phyloP scores from a whole-genome alignment of 2,329 filamentous ascomycete species.

The Drechslerella stenobrocha region DNA sequence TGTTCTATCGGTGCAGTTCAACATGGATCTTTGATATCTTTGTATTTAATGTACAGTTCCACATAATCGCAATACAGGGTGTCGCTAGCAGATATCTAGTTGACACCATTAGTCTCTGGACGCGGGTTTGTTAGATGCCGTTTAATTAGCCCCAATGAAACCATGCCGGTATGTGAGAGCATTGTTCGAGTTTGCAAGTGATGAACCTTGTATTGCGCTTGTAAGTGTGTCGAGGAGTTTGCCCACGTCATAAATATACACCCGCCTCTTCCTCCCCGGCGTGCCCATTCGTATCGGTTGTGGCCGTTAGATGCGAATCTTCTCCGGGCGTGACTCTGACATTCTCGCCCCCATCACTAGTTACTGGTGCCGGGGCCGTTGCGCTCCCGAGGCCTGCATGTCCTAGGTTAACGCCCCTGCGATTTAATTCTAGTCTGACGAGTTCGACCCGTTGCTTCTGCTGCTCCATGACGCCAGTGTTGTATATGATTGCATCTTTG shows the following conservation, averaged over 20 bases:
- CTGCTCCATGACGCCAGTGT: constrained; percentile 37
- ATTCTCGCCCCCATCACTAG: neutral
- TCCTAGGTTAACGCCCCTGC: constrained; percentile 32
- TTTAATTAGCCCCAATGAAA: too few relatives aligned
- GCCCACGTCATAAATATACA: constrained; percentile 28
- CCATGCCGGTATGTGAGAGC: too few relatives aligned
- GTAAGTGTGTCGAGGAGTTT: too few relatives aligned
- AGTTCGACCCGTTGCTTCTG: constrained; percentile 28
- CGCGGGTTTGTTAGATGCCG: too few relatives aligned
- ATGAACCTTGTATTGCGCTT: too few relatives aligned
- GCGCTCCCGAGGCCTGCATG: constrained; percentile 18
- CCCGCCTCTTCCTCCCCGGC: constrained; percentile 34
- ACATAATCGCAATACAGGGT: too few relatives aligned
- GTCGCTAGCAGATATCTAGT: too few relatives aligned
- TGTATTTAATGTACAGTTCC: constrained; percentile 46
- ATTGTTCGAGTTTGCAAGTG: too few relatives aligned
- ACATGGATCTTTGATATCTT: constrained; percentile 14
- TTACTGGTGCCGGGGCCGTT: neutral
- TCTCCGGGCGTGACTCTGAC: constrained; percentile 5
- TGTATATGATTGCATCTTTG: constrained; percentile 41
- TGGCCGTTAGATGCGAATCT: constrained; percentile 10
- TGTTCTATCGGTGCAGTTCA: constrained; percentile 2
- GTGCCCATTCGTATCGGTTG: constrained; percentile 19
- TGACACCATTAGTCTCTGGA: too few relatives aligned
- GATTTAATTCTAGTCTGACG: constrained; percentile 24